phyloP scores from a whole-genome alignment of 257 asterid genomes.

The Gardenia jasminoides region DNA sequence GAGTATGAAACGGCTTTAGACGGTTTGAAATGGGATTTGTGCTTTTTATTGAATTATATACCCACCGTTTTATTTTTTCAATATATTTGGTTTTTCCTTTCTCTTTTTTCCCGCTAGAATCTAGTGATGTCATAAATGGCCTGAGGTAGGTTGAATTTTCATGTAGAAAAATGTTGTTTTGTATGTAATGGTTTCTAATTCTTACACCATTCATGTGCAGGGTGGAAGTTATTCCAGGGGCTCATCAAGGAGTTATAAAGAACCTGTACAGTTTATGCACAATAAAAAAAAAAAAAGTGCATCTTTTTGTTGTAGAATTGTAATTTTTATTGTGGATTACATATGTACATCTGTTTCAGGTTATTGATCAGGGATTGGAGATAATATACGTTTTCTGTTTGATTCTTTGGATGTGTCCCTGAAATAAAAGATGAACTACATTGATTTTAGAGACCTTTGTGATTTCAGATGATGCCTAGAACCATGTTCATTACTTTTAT shows the following conservation, averaged over 20 bases:
- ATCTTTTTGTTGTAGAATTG: background rate
- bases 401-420: background rate
- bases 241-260: slow-evolving; percentile 32
- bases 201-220: slow-evolving; percentile 39
- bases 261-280: background rate
- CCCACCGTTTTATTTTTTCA: no score
- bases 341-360: background rate
- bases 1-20: background rate
- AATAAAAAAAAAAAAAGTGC: background rate
- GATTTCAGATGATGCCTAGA: background rate
- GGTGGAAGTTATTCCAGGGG: slow-evolving; percentile 37
- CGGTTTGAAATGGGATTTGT: slow-evolving; percentile 13
- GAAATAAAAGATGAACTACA: background rate
- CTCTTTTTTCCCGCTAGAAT: no score
- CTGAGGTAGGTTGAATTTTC: background rate
- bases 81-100: background rate
- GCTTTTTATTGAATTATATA: slow-evolving; percentile 4
- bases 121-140: background rate
- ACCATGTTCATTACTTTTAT: background rate
- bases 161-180: background rate
- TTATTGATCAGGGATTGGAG: background rate
- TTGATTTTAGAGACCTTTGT: background rate
- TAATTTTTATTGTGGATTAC: no score
- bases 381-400: background rate
- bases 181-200: background rate